phyloP scores from a whole-genome alignment of 139 green algal species.

The Gonium pectorale region DNA sequence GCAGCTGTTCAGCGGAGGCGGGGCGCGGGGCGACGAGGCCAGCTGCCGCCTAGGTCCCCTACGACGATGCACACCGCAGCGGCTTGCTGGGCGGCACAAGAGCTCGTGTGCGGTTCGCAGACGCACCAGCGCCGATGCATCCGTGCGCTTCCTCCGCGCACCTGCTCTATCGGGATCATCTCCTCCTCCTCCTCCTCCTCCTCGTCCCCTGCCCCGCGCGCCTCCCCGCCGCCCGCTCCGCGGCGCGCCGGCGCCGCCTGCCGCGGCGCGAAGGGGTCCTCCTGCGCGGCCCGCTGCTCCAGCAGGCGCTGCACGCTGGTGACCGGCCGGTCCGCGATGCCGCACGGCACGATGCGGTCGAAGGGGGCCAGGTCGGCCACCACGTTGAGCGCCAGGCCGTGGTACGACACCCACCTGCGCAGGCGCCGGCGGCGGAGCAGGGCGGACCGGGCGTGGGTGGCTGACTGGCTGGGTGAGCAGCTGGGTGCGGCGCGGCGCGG shows the following conservation, averaged over 20 bases:
- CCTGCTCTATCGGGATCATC: background rate
- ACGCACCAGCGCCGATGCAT: no score
- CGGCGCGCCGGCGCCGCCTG: background rate
- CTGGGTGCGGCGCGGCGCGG: no score
- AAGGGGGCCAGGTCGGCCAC: constrained; percentile 84
- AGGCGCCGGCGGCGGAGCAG: background rate
- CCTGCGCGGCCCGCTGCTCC: background rate
- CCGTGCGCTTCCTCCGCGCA: no score
- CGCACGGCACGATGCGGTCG: constrained; percentile 86
- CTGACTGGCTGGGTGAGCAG: no score
- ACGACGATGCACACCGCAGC: no score
- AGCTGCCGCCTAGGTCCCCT: no score
- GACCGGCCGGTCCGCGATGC: constrained; percentile 64
- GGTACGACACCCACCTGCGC: constrained; percentile 80
- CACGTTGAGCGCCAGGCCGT: constrained; percentile 95
- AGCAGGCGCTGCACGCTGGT: constrained; percentile 59
- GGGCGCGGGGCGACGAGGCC: no score
- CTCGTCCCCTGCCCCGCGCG: background rate
- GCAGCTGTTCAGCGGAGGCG: no score
- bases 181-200: background rate
- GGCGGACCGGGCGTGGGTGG: no score
- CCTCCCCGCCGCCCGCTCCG: background rate
- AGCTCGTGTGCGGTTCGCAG: no score
- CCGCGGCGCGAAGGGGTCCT: constrained; percentile 9
- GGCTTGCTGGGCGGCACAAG: no score